A percentile compares a stretch with the other conserved stretches of the same genome.
These are phyloP conservation scores for Mortierella sp. DNA, from an alignment of 371 early-diverging fungal species.

Conservation along the genomic window DNA sequence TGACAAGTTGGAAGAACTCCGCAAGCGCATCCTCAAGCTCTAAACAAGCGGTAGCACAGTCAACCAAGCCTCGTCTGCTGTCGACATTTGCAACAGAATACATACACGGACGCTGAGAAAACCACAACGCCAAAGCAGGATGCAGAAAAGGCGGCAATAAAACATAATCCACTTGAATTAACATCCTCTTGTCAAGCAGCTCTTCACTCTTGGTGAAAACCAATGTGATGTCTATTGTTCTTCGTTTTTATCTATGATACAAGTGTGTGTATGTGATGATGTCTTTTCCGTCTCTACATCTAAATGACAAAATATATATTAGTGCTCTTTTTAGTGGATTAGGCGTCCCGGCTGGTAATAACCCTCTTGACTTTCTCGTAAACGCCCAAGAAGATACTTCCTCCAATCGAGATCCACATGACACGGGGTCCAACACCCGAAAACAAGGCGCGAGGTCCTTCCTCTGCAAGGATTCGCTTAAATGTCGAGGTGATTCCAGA, in stretches of 20 bases:
- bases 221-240: neutral
- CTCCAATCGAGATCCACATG: slow-evolving; percentile 96
- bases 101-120: neutral
- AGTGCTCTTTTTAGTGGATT: neutral
- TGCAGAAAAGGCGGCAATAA: neutral
- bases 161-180: neutral
- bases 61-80: neutral
- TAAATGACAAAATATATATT: neutral
- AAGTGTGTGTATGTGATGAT: slow-evolving; percentile 5
- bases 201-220: neutral
- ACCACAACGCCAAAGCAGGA: neutral
- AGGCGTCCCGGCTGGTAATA: slow-evolving; percentile 10
- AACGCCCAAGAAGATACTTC: slow-evolving; percentile 94
- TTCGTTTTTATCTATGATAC: slow-evolving; percentile 7
- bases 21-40: slow-evolving; percentile 55
- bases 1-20: slow-evolving; percentile 66
- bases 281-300: neutral
- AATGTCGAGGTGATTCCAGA: slow-evolving; percentile 82
- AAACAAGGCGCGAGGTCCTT: slow-evolving; percentile 85
- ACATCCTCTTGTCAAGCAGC: neutral
- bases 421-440: slow-evolving; percentile 94
- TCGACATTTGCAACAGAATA: neutral
- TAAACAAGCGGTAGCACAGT: neutral
- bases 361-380: slow-evolving; percentile 86
- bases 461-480: slow-evolving; percentile 81